These are phyloP conservation scores for Nicotiana tomentosiformis DNA, from an alignment of 257 asterid genomes.

Conservation along the genomic window DNA sequence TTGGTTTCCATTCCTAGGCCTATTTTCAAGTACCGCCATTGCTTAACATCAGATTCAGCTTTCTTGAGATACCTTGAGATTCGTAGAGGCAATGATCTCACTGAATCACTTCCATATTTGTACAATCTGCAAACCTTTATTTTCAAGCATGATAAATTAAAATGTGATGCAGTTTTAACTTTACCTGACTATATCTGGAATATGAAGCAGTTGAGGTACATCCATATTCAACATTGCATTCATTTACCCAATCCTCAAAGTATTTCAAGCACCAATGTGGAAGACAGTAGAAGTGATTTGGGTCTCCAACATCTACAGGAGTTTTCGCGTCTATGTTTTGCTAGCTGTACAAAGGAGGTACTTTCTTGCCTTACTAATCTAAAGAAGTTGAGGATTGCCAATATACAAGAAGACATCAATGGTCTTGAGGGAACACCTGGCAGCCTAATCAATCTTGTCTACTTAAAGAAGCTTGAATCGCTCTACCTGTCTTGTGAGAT, in stretches of 20 bases:
- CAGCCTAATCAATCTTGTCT: not conserved
- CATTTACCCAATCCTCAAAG: not conserved
- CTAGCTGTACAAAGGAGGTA: not conserved
- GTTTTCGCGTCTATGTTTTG: not conserved
- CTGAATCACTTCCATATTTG: not conserved
- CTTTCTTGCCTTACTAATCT: not conserved
- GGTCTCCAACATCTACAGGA: not conserved
- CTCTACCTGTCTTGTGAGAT: not conserved
- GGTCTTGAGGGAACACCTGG: not conserved
- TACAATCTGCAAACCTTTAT: conserved; percentile 5
- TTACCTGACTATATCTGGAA: not conserved
- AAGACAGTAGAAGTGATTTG: not conserved
- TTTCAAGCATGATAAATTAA: not conserved
- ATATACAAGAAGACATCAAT: not conserved
- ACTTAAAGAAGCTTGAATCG: not conserved
- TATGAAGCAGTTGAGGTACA: conserved; percentile 5
- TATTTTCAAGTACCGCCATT: not conserved
- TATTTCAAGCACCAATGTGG: not conserved
- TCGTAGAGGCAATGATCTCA: not conserved
- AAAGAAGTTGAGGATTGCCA: not conserved
- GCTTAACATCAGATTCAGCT: not conserved
- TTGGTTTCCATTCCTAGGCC: not conserved
- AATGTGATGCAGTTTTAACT: not conserved
- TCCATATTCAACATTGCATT: not conserved
- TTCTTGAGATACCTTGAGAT: not conserved